Conservation (phyloP, 2,329 filamentous ascomycete genomes). For the Aureobasidium sp. region DNA sequence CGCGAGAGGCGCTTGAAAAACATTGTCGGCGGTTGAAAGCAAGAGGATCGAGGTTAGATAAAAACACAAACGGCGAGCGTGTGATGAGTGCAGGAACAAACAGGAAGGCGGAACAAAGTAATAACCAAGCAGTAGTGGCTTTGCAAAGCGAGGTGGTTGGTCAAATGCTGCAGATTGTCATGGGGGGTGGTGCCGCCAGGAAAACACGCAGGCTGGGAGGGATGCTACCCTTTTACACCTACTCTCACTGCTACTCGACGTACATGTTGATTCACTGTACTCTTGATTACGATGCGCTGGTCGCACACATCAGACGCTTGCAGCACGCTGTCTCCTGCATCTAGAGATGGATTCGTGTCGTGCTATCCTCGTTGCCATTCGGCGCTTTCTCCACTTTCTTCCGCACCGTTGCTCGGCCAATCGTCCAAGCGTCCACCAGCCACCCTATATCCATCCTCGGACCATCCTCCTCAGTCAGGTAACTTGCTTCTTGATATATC, state of each 20-base stretch:
- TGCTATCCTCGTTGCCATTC: conserved; percentile 10
- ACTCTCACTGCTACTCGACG: not conserved
- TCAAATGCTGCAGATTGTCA: conserved; percentile 1
- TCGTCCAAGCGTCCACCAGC: conserved; percentile 13
- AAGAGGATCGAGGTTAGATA: conserved; percentile 19
- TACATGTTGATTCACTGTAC: not conserved
- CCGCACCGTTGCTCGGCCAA: conserved; percentile 5
- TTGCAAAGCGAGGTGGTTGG: conserved; percentile 12
- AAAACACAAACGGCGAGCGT: not conserved
- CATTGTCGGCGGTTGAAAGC: conserved; percentile 25
- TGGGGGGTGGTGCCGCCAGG: not conserved
- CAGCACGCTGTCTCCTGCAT: conserved; percentile 6
- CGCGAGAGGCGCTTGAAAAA: conserved; percentile 45
- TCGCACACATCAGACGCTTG: not conserved
- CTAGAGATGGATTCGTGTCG: not conserved
- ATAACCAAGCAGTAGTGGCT: conserved; percentile 14
- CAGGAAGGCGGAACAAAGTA: conserved; percentile 6
- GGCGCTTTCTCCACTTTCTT: conserved; percentile 2
- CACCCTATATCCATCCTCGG: not conserved
- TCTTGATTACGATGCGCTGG: not conserved
- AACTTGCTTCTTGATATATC: not conserved
- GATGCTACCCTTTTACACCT: not conserved
- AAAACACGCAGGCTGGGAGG: conserved; percentile 10
- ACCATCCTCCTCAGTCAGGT: not conserved
- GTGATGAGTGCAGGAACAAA: not conserved